A percentile compares a stretch with the other conserved stretches of the same genome.
Conservation (phyloP, 139 green algal genomes). For the Edaphochlamys debaryana region DNA sequence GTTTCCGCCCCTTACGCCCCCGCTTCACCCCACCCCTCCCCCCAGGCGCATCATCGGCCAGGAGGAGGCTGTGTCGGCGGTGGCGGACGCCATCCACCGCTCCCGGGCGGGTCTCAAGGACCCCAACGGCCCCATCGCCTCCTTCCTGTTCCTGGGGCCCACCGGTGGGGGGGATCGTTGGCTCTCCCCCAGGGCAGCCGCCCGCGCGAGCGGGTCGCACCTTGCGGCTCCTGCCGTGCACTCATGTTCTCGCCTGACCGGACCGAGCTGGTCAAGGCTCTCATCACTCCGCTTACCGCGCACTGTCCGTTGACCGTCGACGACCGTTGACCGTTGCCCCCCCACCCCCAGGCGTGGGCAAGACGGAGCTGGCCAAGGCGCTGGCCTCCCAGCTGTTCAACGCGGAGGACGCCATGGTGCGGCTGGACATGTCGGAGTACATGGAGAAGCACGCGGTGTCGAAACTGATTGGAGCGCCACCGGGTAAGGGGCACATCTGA, state of each 20-base stretch:
- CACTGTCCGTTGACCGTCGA: no score
- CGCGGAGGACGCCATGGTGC: constrained; percentile 83
- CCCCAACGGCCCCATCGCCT: constrained; percentile 93
- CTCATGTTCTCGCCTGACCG: no score
- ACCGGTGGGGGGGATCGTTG: constrained; percentile 21
- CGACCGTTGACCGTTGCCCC: no score
- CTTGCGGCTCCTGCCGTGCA: no score
- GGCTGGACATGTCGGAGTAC: constrained; percentile 78
- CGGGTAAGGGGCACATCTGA: no score
- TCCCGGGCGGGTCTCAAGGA: constrained; percentile 86
- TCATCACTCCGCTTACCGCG: no score
- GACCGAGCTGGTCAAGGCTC: no score
- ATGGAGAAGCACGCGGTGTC: constrained; percentile 95
- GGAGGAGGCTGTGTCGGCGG: constrained; percentile 80
- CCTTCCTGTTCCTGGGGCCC: constrained; percentile 96
- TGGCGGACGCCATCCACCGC: constrained; percentile 95
- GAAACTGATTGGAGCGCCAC: constrained; percentile 90
- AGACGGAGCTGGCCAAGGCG: constrained; percentile 97
- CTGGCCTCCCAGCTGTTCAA: constrained; percentile 90
- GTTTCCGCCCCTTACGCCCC: no score
- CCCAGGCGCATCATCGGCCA: constrained; percentile 59
- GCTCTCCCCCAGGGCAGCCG: no score
- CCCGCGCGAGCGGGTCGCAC: no score
- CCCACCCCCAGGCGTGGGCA: constrained; percentile 93
- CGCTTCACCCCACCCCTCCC: background rate